Percentiles rank a stretch among this genome's conserved stretches.
Conservation (phyloP, 108 stramenopile species). For the Skeletonema grethae region DNA sequence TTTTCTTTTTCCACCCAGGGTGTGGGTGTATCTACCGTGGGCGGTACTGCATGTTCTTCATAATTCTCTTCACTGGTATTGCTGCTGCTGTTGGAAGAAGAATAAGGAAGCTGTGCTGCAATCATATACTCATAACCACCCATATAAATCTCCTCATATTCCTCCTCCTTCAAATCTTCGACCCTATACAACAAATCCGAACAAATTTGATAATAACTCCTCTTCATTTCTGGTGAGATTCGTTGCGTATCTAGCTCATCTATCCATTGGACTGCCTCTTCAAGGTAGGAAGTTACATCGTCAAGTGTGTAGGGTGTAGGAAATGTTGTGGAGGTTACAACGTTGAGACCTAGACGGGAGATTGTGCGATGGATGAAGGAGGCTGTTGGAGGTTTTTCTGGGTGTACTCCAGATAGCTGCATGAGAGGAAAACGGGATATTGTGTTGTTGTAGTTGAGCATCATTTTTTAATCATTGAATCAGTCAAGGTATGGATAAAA, state of each 20-base stretch:
- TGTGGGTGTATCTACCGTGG: constrained; percentile 2
- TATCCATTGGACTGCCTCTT: not conserved
- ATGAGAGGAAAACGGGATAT: not conserved
- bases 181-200: not conserved
- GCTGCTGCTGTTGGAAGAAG: no score
- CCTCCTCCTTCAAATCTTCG: constrained; percentile 3
- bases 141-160: not conserved
- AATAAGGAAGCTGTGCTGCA: not conserved
- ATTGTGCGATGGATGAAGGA: not conserved
- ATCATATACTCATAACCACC: constrained; percentile 5
- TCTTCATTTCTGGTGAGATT: not conserved
- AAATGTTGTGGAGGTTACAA: not conserved
- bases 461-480: not conserved
- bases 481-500: not conserved
- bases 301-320: not conserved
- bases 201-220: not conserved
- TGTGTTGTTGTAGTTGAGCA: no score
- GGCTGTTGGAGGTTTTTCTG: not conserved
- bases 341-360: not conserved
- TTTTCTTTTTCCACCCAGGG: not conserved
- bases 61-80: not conserved
- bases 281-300: not conserved
- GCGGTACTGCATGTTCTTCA: not conserved
- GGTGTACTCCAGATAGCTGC: not conserved
- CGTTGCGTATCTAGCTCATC: not conserved